phyloP scores from a whole-genome alignment of 78 protist species.

The Chrysochromulina tobinii region DNA sequence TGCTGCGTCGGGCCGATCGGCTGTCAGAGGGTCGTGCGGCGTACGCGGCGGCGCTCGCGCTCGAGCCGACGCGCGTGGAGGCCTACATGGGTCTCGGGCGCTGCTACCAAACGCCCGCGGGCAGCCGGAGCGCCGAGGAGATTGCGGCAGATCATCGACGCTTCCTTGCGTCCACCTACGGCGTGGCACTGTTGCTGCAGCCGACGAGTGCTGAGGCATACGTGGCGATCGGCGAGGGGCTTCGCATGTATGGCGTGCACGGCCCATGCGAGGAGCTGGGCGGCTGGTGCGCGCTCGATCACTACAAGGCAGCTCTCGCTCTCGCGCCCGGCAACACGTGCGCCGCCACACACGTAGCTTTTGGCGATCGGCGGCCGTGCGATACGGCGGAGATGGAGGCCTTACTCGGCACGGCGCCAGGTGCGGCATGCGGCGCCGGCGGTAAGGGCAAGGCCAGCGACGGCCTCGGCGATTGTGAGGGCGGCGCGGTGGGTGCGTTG shows the following conservation, averaged over 20 bases:
- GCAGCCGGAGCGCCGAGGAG: background rate
- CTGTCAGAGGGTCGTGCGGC: background rate
- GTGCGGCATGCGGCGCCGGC: background rate
- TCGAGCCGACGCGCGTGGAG: background rate
- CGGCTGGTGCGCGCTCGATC: background rate
- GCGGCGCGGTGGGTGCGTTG: background rate
- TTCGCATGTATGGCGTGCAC: background rate
- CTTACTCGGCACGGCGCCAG: background rate
- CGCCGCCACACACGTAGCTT: conserved; percentile 6
- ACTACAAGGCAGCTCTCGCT: background rate
- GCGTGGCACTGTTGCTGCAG: background rate
- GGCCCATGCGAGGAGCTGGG: background rate
- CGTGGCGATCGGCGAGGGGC: background rate
- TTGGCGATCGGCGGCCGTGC: no score
- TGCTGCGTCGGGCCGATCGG: background rate
- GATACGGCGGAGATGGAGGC: background rate
- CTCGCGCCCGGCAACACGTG: background rate
- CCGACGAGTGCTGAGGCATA: background rate
- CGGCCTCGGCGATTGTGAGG: background rate
- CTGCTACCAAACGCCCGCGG: background rate
- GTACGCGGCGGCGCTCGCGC: background rate
- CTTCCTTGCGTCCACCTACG: background rate
- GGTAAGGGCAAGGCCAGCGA: background rate
- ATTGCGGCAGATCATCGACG: background rate
- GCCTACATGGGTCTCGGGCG: background rate